Evolutionary conservation across 352 stramenopile genomes (phyloP), one percentile per base, ranked within the genome.

Genomic region (Phytophthora multivora): DNA sequence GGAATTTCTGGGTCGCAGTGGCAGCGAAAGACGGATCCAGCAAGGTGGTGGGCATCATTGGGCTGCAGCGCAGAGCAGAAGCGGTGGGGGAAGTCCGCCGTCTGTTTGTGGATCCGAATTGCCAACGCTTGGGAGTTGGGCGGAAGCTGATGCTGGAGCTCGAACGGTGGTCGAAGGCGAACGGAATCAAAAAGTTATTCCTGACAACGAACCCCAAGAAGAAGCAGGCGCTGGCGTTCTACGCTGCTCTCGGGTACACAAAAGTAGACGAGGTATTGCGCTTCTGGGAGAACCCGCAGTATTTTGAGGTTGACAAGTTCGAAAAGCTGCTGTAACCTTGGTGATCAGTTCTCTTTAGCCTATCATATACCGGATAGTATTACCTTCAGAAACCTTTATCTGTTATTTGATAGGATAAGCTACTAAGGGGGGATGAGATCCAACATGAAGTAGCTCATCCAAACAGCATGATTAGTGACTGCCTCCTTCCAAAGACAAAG

Each of bases 1-100:
- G 63, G 10, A 75, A 75, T 18, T 71, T 72, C 21, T 75, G 62
- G 67, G 56, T 75, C 25, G 62, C 67, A 2, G 40, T 42, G 0
- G 41, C 47, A 25, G 40, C 61, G 7, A 30, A 46, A 28, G 35
- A 59, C 31, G 41, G 15, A 23, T n/a, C 21, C 19, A 55, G 25
- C 28, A 36, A 51, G 15, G 45, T 71, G 11, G 66, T 63, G 15
- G 66, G 62, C n/a, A 75, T 75, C 39, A 26, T 56, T 21, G 66
- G 66, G 2, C 38, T 75, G 12, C 47, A 69, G 28, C 63, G 63
- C 23, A 43, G 45, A 56, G 31, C 46, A 3, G 42, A 65, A 30
- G 23, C 5, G 8, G 42, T 63, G 12, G 67, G 56, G 3, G 52
- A 76, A 15, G 39, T 76, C n/a, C 51, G 63, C 1, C 66, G 57